phyloP scores from a whole-genome alignment of 31 red algal genomes.

The Endocladia muricata region DNA sequence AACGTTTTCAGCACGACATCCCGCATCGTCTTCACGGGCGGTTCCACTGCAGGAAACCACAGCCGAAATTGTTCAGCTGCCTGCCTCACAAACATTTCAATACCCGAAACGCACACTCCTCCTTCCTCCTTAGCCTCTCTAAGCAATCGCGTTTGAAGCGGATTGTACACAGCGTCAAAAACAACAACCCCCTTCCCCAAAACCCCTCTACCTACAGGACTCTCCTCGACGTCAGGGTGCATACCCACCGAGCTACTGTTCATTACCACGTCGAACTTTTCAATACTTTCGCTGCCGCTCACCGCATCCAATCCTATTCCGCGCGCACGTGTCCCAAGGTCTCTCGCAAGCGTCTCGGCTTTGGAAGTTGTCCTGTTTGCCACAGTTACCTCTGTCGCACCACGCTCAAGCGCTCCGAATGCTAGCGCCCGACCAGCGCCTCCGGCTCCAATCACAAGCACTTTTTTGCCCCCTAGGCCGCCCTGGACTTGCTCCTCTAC shows the following conservation, averaged over 20 bases:
- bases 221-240: slow-evolving; percentile 63
- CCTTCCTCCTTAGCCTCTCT: slow-evolving; percentile 48
- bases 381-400: slow-evolving; percentile 52
- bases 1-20: slow-evolving; percentile 52
- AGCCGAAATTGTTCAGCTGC: slow-evolving; percentile 76
- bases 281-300: neutral
- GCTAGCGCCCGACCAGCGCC: slow-evolving; percentile 86
- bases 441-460: slow-evolving; percentile 85
- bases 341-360: slow-evolving; percentile 47
- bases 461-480: slow-evolving; percentile 37
- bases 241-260: slow-evolving; percentile 94
- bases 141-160: slow-evolving; percentile 77
- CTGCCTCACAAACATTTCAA: slow-evolving; percentile 99
- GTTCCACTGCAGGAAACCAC: slow-evolving; percentile 59
- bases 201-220: slow-evolving; percentile 41
- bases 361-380: slow-evolving; percentile 76
- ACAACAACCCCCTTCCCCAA: slow-evolving; percentile 53
- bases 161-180: slow-evolving; percentile 96
- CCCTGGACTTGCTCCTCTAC: slow-evolving; percentile 55
- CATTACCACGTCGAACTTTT: slow-evolving; percentile 79
- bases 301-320: slow-evolving; percentile 37
- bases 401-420: slow-evolving; percentile 72
- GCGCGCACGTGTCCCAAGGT: slow-evolving; percentile 43
- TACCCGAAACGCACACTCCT: slow-evolving; percentile 65
- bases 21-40: slow-evolving; percentile 68